These are phyloP conservation scores for Tuctoria greenei DNA, from an alignment of 176 grass and related monocot genomes.

Conservation along the genomic window DNA sequence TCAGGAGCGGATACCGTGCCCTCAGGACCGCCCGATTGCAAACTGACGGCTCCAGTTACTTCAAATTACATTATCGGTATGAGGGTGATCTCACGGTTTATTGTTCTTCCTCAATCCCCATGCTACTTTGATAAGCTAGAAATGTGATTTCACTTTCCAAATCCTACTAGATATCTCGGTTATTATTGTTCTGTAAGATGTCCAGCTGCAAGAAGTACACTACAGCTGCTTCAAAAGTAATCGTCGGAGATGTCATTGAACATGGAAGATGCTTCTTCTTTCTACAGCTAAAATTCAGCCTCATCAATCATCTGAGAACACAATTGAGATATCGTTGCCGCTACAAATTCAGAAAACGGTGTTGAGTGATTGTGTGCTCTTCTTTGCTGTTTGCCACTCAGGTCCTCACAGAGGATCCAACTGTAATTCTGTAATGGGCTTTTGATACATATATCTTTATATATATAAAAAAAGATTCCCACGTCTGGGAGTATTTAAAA, in stretches of 20 bases:
- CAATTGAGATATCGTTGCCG: conserved; percentile 28
- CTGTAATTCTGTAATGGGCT: too few species aligned
- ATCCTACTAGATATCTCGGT: conserved; percentile 11
- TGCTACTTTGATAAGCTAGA: neutral
- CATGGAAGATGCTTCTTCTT: conserved; percentile 17
- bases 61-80: neutral
- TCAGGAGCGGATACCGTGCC: neutral
- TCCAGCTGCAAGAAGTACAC: conserved; percentile 16
- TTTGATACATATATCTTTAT: too few species aligned
- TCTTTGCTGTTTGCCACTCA: too few species aligned
- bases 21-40: conserved; percentile 4
- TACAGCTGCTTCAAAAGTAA: conserved; percentile 24
- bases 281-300: conserved; percentile 22
- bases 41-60: neutral
- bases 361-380: too few species aligned
- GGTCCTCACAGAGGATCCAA: too few species aligned
- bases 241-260: conserved; percentile 25
- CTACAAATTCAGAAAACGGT: conserved; percentile 34
- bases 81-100: neutral
- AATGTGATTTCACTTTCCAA: neutral
- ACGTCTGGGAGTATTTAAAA: neutral
- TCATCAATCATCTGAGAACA: conserved; percentile 25
- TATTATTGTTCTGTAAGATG: conserved; percentile 21
- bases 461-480: conserved; percentile 8
- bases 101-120: neutral